Evolutionary conservation across 352 stramenopile species (phyloP).

Genomic region (Phytophthora palmivora): DNA sequence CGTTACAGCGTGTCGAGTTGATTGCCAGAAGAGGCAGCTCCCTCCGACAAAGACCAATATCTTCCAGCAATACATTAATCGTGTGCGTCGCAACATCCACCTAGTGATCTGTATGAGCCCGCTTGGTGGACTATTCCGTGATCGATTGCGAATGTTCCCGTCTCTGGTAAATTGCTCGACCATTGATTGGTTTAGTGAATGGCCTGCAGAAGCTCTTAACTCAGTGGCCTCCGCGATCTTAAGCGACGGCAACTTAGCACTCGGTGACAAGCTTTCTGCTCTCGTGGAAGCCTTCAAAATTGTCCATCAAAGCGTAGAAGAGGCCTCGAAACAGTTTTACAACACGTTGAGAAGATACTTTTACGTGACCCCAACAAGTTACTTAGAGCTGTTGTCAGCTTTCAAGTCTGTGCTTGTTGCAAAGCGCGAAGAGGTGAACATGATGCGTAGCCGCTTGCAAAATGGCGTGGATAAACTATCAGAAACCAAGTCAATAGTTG

Average conservation of each 20-base stretch:
- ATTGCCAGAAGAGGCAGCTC: slow-evolving; percentile 93
- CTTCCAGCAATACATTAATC: slow-evolving; percentile 94
- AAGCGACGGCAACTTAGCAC: slow-evolving; percentile 72
- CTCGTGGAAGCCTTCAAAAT: slow-evolving; percentile 84
- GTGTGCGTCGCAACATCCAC: slow-evolving; percentile 93
- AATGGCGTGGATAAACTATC: slow-evolving; percentile 90
- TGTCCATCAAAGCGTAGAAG: slow-evolving; percentile 92
- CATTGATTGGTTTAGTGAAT: slow-evolving; percentile 92
- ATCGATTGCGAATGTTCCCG: slow-evolving; percentile 89
- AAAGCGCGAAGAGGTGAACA: slow-evolving; percentile 92
- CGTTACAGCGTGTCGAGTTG: slow-evolving; percentile 87
- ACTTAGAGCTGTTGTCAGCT: slow-evolving; percentile 92
- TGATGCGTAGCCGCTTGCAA: slow-evolving; percentile 83
- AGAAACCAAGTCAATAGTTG: slow-evolving; percentile 81
- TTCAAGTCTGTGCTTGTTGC: slow-evolving; percentile 90
- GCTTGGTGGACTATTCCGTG: slow-evolving; percentile 79
- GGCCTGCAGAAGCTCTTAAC: slow-evolving; percentile 85
- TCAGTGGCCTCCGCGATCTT: slow-evolving; percentile 89
- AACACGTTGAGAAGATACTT: slow-evolving; percentile 88
- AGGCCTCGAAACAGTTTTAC: slow-evolving; percentile 87
- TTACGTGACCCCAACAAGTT: slow-evolving; percentile 95
- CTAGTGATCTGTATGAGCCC: slow-evolving; percentile 92
- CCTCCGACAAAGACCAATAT: slow-evolving; percentile 95
- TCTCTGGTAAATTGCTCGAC: slow-evolving; percentile 89
- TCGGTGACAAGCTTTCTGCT: slow-evolving; percentile 59